Conservation (phyloP, 2,329 filamentous ascomycete genomes). For the Botrytis paeoniae region DNA sequence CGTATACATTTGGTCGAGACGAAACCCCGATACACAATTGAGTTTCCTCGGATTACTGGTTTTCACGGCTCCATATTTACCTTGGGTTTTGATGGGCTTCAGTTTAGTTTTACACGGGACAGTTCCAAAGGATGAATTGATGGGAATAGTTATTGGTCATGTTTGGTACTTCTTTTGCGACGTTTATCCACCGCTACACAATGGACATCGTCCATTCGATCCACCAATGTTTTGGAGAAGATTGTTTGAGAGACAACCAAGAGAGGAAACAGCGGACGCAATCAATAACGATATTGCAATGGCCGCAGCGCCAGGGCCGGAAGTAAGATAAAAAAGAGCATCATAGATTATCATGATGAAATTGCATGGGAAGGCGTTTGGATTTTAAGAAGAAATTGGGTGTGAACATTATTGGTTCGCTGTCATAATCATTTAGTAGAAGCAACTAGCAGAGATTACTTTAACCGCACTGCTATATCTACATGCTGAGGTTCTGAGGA, state of each 20-base stretch:
- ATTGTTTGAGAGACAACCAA: constrained; percentile 65
- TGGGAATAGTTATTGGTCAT: constrained; percentile 91
- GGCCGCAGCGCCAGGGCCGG: constrained; percentile 45
- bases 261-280: constrained; percentile 50
- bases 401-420: neutral
- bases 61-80: constrained; percentile 90
- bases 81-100: constrained; percentile 93
- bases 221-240: constrained; percentile 88
- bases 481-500: neutral
- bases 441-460: neutral
- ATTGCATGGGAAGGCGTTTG: constrained; percentile 21
- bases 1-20: constrained; percentile 96
- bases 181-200: constrained; percentile 88
- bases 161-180: constrained; percentile 98
- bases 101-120: constrained; percentile 86
- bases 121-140: constrained; percentile 92
- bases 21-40: constrained; percentile 87
- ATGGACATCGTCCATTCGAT: constrained; percentile 79
- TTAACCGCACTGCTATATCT: neutral
- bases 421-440: neutral
- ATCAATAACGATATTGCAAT: constrained; percentile 63
- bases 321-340: constrained; percentile 37
- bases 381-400: constrained; percentile 1
- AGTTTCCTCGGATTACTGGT: constrained; percentile 86
- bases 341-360: neutral